phyloP scores from a whole-genome alignment of 2,329 filamentous ascomycete genomes.

The Fusarium sp. region DNA sequence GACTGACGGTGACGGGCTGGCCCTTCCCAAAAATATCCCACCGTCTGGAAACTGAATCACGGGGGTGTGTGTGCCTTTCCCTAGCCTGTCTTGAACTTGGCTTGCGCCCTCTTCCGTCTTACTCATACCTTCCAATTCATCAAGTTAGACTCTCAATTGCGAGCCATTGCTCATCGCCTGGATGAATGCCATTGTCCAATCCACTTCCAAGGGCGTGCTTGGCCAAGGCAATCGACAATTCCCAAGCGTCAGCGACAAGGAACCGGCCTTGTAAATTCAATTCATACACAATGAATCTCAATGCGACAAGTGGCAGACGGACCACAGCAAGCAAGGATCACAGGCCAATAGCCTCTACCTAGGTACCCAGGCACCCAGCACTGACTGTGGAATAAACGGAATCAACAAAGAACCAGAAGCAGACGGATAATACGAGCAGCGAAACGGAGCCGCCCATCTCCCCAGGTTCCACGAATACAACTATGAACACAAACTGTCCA shows the following conservation, averaged over 20 bases:
- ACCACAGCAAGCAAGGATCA: neutral
- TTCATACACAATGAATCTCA: constrained; percentile 18
- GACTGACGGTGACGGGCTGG: constrained; percentile 27
- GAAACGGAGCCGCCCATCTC: constrained; percentile 12
- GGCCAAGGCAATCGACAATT: constrained; percentile 9
- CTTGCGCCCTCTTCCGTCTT: constrained; percentile 5
- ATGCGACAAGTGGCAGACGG: neutral
- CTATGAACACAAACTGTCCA: neutral
- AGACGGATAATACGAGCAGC: constrained; percentile 17
- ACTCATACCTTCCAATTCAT: constrained; percentile 9
- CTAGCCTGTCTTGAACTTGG: no score
- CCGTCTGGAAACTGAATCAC: constrained; percentile 26
- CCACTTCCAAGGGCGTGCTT: neutral
- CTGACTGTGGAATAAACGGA: constrained; percentile 7
- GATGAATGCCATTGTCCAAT: constrained; percentile 8
- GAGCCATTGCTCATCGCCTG: constrained; percentile 14
- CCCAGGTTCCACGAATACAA: constrained; percentile 17
- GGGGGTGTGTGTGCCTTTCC: constrained; percentile 12
- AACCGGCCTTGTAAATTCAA: constrained; percentile 27
- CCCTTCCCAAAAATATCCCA: constrained; percentile 42
- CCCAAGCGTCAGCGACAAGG: constrained; percentile 2
- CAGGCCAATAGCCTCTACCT: constrained; percentile 4
- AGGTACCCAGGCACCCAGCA: constrained; percentile 2
- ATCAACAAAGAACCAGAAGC: constrained; percentile 7
- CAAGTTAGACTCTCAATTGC: constrained; percentile 18